Percentiles rank a stretch among this genome's conserved stretches.
Evolutionary conservation across 176 grass and related monocot species (phyloP).

Genomic region (Carex littledalei): DNA sequence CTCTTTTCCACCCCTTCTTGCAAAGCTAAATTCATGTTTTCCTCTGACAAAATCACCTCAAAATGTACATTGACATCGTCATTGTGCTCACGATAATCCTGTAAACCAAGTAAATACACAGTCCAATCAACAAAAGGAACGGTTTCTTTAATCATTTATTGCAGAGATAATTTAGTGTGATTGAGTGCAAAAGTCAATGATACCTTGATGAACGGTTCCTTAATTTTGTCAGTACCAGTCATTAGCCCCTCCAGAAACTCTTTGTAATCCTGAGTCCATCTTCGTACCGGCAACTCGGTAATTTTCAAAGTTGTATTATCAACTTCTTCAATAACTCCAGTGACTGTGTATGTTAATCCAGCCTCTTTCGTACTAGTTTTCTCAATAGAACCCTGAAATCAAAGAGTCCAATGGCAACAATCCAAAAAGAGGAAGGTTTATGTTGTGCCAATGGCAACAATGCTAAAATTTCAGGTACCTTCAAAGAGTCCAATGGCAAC

Average conservation of each 20-base stretch:
- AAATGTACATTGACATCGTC: slow-evolving; percentile 58
- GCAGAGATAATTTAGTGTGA: neutral
- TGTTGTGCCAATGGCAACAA: too few relatives aligned
- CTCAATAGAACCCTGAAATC: slow-evolving; percentile 44
- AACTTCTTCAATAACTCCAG: slow-evolving; percentile 35
- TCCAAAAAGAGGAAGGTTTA: neutral
- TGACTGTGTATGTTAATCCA: slow-evolving; percentile 42
- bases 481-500: too few relatives aligned
- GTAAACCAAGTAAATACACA: slow-evolving; percentile 16
- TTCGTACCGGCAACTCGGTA: slow-evolving; percentile 31
- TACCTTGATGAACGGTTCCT: slow-evolving; percentile 55
- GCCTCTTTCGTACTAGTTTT: slow-evolving; percentile 44
- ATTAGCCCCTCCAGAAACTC: slow-evolving; percentile 40
- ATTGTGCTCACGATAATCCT: slow-evolving; percentile 42
- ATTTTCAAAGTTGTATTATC: slow-evolving; percentile 37
- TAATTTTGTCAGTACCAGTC: slow-evolving; percentile 44
- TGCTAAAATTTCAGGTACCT: too few relatives aligned
- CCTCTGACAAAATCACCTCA: slow-evolving; percentile 42
- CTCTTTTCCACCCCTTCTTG: slow-evolving; percentile 88
- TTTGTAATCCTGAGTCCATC: slow-evolving; percentile 58
- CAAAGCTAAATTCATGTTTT: slow-evolving; percentile 61
- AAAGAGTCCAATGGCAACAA: neutral
- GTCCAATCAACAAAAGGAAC: neutral
- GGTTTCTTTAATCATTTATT: neutral
- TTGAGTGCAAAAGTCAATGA: neutral